These are phyloP conservation scores for Colletotrichum liaoningense DNA, from an alignment of 2,329 filamentous ascomycete genomes.

Conservation along the genomic window DNA sequence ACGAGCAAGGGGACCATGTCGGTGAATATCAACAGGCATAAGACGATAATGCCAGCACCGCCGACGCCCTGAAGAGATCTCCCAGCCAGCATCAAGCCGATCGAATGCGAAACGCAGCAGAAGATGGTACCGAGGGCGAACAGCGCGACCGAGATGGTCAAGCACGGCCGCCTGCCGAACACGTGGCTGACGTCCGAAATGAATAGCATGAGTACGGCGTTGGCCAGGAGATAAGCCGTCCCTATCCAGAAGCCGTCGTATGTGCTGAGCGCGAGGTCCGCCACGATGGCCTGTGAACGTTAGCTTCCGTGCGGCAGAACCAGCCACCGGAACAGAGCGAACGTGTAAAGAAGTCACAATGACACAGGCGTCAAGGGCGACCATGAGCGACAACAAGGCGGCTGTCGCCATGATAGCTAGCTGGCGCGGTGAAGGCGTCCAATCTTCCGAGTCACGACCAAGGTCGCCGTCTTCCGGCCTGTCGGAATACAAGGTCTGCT, in stretches of 20 bases:
- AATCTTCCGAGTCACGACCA: too few species aligned
- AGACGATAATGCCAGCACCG: constrained; percentile 52
- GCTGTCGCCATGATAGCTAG: neutral
- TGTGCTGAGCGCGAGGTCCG: constrained; percentile 37
- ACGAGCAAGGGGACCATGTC: constrained; percentile 53
- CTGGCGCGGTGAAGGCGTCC: neutral
- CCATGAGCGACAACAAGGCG: constrained; percentile 14
- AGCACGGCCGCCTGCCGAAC: constrained; percentile 33
- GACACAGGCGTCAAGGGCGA: constrained; percentile 13
- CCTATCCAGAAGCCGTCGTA: constrained; percentile 43
- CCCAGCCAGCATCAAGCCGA: constrained; percentile 48
- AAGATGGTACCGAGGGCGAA: constrained; percentile 57
- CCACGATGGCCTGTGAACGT: neutral
- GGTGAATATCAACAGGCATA: constrained; percentile 52
- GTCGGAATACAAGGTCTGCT: too few species aligned
- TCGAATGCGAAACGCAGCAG: constrained; percentile 47
- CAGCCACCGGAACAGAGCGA: too few species aligned
- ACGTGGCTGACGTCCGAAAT: constrained; percentile 47
- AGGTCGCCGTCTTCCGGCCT: too few species aligned
- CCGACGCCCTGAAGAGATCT: constrained; percentile 52
- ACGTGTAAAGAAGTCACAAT: constrained; percentile 19
- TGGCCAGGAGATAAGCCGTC: constrained; percentile 41
- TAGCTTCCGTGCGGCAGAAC: too few species aligned
- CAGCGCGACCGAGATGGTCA: constrained; percentile 46
- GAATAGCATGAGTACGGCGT: constrained; percentile 40